Evolutionary conservation across 1,139 yeast species (phyloP), one percentile per base, ranked within the genome.

Genomic region (Lodderomyces pseudojiufengensis): DNA sequence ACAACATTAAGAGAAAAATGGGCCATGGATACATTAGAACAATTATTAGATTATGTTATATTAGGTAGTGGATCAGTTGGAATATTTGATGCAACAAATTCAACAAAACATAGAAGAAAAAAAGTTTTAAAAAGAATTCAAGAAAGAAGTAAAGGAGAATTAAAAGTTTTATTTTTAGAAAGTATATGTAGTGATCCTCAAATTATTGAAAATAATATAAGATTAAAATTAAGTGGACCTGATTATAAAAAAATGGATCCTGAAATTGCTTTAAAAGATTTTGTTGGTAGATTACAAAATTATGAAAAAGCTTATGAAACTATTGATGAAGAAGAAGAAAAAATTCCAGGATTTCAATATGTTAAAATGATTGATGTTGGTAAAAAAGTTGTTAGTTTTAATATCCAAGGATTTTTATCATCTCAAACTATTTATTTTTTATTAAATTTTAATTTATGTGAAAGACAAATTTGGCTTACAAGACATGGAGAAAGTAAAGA

Each of bases 301-400:
- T 92, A 92, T 54, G 94, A 88, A 55, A 78, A 74, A 49, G 97
- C 95, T 0, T 92, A 92, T 57, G 90, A 92, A 57, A 84, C 96
- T 0, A 83, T 92, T 27, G 95, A 84, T 43, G 92, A 84, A 27
- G 77, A 71, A 26, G 92, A 84, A 52, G 85, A 80, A 44, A 64
- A 65, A 32, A 58, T 70, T 24, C 75, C 73, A 8, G 75, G 75
- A 8, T 76, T 84, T 45, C 97, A 87, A 54, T 92, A 87, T 51
- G 87, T 90, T 44, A 88, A 92, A 61, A 88, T 92, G 94, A 87
- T 92, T 42, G 92, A 92, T 57, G 97, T 90, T 8, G 97, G 97
- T 5, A 81, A 86, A 49, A 92, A 92, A 56, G 88, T 90, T 29
- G 95, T 88, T 30, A 84, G 96, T 35, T 88, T 82, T 56, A 87